Evolutionary conservation across 345 rosid species (phyloP).

Genomic region (Combretum micranthum): DNA sequence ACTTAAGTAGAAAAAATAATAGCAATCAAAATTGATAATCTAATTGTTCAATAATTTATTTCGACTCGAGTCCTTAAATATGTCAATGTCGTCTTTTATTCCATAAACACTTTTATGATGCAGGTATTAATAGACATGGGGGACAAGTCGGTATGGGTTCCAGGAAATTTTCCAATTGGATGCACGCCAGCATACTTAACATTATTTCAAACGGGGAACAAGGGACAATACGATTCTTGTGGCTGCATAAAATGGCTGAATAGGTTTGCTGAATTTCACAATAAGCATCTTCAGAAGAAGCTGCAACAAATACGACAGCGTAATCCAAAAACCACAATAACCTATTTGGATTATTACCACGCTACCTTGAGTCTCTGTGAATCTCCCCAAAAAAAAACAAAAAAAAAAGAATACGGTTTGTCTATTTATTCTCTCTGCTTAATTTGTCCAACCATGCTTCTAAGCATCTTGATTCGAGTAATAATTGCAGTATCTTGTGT

Average conservation of each 20-base stretch:
- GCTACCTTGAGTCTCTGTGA: constrained; percentile 13
- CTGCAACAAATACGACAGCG: constrained; percentile 14
- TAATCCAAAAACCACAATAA: constrained; percentile 22
- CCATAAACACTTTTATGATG: neutral
- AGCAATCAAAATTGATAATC: neutral
- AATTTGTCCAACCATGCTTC: too few species aligned
- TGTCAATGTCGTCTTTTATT: too few species aligned
- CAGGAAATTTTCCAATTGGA: constrained; percentile 38
- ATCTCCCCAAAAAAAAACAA: too few species aligned
- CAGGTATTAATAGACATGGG: constrained; percentile 45
- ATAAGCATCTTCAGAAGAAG: constrained; percentile 23
- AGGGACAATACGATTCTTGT: constrained; percentile 22
- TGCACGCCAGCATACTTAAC: constrained; percentile 29
- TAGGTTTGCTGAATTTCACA: constrained; percentile 27
- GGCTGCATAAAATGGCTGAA: constrained; percentile 42
- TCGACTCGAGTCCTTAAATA: too few species aligned
- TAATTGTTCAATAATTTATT: too few species aligned
- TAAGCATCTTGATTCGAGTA: too few species aligned
- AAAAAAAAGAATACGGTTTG: constrained; percentile 28
- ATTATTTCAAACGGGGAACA: constrained; percentile 8
- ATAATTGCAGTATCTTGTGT: too few species aligned
- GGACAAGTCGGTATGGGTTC: constrained; percentile 33
- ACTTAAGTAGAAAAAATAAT: too few species aligned
- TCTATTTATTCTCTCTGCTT: too few species aligned
- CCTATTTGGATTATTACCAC: constrained; percentile 34